Percentiles rank a stretch among this genome's conserved stretches.
Conservation (phyloP, 495 filamentous ascomycete species). For the Bathelium albidoporum region DNA sequence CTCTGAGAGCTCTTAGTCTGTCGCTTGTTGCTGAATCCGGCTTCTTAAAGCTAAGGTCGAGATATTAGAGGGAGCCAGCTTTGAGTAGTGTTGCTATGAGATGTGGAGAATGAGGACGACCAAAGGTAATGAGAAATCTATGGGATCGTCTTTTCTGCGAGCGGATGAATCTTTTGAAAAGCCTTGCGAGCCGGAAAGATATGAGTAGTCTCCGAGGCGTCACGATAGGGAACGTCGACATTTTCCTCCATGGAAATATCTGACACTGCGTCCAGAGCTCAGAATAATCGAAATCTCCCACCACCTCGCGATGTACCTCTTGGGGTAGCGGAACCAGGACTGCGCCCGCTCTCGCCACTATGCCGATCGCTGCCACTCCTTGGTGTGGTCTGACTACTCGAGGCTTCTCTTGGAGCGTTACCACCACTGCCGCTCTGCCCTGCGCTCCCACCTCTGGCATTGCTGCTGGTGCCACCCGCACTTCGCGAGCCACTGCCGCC, state of each 20-base stretch:
- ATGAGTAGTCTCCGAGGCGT: no score
- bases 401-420: background rate
- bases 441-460: background rate
- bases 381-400: background rate
- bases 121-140: no score
- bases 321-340: background rate
- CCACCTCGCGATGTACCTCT: background rate
- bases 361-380: background rate
- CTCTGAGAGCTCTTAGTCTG: background rate
- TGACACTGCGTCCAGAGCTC: background rate
- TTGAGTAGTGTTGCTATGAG: no score
- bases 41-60: background rate
- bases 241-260: background rate
- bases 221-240: no score
- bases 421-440: background rate
- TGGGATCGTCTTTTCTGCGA: no score
- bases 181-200: no score
- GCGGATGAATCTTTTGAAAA: no score
- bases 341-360: background rate
- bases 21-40: no score
- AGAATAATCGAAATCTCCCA: background rate
- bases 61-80: no score
- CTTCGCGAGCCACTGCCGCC: background rate
- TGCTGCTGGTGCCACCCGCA: background rate
- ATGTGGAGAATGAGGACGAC: no score